Conservation (phyloP, 345 rosid genomes). For the Lepidium aucheri region DNA sequence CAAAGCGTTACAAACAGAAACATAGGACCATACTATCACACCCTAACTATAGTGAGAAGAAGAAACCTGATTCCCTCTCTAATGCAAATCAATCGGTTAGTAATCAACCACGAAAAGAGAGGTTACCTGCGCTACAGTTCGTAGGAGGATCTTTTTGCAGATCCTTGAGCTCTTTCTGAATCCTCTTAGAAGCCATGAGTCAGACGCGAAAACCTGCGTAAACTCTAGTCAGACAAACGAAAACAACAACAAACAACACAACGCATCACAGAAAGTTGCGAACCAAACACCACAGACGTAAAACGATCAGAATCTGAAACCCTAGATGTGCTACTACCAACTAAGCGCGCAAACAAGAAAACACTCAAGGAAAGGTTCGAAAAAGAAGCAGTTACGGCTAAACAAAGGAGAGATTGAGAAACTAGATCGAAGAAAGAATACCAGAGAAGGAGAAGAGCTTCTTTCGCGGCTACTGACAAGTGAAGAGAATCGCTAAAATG, state of each 20-base stretch:
- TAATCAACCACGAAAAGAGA: not conserved
- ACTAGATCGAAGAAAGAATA: not conserved
- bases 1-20: not conserved
- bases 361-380: not conserved
- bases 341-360: not conserved
- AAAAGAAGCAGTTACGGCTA: not conserved
- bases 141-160: constrained; percentile 43
- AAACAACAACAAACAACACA: not conserved
- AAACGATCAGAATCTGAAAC: constrained; percentile 4
- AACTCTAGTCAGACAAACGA: not conserved
- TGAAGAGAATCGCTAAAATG: not conserved
- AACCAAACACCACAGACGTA: not conserved
- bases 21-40: not conserved
- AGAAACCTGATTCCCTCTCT: not conserved
- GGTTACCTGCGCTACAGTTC: constrained; percentile 41
- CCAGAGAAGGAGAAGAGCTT: not conserved
- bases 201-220: not conserved
- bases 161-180: constrained; percentile 28
- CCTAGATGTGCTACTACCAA: not conserved
- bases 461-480: not conserved
- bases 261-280: not conserved
- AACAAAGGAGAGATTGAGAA: not conserved
- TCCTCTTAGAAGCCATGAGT: constrained; percentile 35
- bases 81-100: not conserved
- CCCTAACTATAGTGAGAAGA: not conserved